Conservation (phyloP, 345 rosid genomes). For the Hibiscus syriacus region DNA sequence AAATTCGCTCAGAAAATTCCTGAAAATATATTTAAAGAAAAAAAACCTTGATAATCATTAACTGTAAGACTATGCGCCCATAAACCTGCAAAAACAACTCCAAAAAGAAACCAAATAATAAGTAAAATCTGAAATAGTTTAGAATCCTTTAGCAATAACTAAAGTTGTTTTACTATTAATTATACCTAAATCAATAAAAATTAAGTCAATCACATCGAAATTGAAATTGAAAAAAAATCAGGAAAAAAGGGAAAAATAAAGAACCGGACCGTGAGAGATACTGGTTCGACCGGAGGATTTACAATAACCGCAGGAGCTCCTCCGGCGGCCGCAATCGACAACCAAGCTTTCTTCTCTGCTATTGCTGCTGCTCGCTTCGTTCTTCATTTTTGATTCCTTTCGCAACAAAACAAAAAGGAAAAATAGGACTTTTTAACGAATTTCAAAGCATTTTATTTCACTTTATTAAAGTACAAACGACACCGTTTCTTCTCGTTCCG, state of each 20-base stretch:
- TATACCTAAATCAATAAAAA: background rate
- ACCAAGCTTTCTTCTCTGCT: slow-evolving; percentile 50
- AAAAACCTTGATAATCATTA: slow-evolving; percentile 81
- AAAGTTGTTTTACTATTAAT: background rate
- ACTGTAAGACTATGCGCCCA: slow-evolving; percentile 55
- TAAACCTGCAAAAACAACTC: slow-evolving; percentile 42
- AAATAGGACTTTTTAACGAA: background rate
- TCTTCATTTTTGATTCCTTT: slow-evolving; percentile 33
- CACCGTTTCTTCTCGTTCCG: too few relatives aligned
- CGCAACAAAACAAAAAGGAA: background rate
- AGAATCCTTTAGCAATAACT: background rate
- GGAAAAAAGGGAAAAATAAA: background rate
- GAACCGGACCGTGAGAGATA: slow-evolving; percentile 59
- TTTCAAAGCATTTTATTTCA: background rate
- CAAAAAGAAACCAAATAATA: background rate
- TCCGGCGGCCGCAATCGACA: slow-evolving; percentile 38
- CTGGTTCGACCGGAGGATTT: slow-evolving; percentile 40
- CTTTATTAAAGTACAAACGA: background rate
- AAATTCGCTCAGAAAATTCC: slow-evolving; percentile 8
- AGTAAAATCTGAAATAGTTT: background rate
- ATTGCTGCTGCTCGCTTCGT: slow-evolving; percentile 67
- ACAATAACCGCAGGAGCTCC: slow-evolving; percentile 73
- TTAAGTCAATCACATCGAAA: background rate
- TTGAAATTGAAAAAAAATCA: background rate
- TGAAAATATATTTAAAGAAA: background rate